Percentiles rank a stretch among this genome's conserved stretches.
Evolutionary conservation across 176 grass and related monocot species (phyloP).

Genomic region (Zea mays): DNA sequence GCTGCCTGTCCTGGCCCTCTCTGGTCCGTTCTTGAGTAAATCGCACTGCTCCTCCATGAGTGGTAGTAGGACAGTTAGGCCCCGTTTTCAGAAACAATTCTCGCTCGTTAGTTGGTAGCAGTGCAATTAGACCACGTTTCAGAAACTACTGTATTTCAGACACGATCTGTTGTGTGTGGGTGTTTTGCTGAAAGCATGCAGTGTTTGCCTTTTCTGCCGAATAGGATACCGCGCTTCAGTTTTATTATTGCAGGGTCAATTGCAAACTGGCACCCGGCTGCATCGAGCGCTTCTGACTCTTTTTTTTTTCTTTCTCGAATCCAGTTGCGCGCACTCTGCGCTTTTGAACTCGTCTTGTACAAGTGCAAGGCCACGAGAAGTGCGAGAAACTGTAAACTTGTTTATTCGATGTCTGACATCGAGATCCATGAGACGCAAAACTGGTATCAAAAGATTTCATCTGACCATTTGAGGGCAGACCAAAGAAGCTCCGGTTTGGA

Average conservation of each 20-base stretch:
- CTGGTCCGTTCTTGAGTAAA: conserved; percentile 46
- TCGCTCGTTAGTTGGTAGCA: not conserved
- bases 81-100: not conserved
- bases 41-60: conserved; percentile 37
- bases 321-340: conserved; percentile 27
- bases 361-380: not conserved
- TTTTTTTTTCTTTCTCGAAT: not conserved
- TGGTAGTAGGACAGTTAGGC: conserved; percentile 33
- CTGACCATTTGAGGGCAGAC: not conserved
- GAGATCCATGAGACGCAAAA: conserved; percentile 9
- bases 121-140: not conserved
- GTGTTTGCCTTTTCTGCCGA: not conserved
- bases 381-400: not conserved
- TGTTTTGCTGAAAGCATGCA: not conserved
- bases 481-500: conserved; percentile 2
- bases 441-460: not conserved
- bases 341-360: conserved; percentile 12
- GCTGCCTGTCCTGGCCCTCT: conserved; percentile 23
- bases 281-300: conserved; percentile 29
- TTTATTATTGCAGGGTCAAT: conserved; percentile 15
- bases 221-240: not conserved
- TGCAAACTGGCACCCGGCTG: not conserved
- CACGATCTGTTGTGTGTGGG: too few relatives aligned
- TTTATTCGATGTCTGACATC: conserved; percentile 23
- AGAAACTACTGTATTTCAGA: not conserved